A percentile compares a stretch with the other conserved stretches of the same genome.
Evolutionary conservation across 1,284 basidiomycete genomes (phyloP).

Genomic region (Xerocomus nothofagi): DNA sequence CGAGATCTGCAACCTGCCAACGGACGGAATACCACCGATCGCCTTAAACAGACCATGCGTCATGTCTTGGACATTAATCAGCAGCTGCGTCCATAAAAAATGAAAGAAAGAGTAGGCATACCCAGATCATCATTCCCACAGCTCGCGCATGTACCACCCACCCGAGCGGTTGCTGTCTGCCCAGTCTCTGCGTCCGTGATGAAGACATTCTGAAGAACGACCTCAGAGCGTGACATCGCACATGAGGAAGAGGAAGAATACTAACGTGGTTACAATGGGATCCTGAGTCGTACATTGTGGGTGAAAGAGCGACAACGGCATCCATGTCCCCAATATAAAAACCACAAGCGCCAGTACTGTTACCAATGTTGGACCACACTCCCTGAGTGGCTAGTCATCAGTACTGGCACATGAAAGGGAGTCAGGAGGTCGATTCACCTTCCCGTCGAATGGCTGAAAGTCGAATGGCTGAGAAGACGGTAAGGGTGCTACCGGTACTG

Average conservation of each 20-base stretch:
- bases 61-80: not conserved
- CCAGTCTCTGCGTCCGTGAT: slow-evolving; percentile 45
- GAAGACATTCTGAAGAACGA: slow-evolving; percentile 41
- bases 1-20: not conserved
- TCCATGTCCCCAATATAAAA: no score
- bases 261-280: slow-evolving; percentile 48
- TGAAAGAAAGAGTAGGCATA: slow-evolving; percentile 24
- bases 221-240: not conserved
- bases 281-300: slow-evolving; percentile 41
- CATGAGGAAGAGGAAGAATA: slow-evolving; percentile 1
- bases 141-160: slow-evolving; percentile 47
- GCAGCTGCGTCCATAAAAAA: not conserved
- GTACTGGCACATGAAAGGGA: not conserved
- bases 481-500: slow-evolving; percentile 46
- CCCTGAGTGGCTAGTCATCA: slow-evolving; percentile 24
- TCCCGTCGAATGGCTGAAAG: slow-evolving; percentile 46
- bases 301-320: slow-evolving; percentile 48
- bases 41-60: fast-evolving
- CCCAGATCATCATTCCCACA: slow-evolving; percentile 46
- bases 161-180: slow-evolving; percentile 42
- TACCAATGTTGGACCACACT: slow-evolving; percentile 39
- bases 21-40: fast-evolving
- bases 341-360: slow-evolving; percentile 52
- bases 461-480: slow-evolving; percentile 37
- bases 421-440: slow-evolving; percentile 36